Evolutionary conservation across 73 alveolate species (phyloP).

Genomic region (Uronychia setigera): DNA sequence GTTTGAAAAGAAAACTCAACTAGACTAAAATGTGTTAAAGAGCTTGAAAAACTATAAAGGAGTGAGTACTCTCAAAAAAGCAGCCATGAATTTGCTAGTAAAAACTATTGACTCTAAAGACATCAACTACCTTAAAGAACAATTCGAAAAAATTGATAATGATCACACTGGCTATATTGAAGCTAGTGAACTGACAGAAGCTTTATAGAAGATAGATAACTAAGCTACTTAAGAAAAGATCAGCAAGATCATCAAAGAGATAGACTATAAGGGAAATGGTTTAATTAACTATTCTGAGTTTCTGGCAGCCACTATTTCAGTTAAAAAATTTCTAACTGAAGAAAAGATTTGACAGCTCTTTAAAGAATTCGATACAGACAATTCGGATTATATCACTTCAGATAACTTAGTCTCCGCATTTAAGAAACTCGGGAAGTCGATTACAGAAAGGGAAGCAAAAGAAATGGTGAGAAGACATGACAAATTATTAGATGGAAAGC

Average conservation of each 20-base stretch:
- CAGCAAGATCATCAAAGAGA: constrained; percentile 56
- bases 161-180: constrained; percentile 92
- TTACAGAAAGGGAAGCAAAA: constrained; percentile 14
- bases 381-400: constrained; percentile 14
- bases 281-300: constrained; percentile 63
- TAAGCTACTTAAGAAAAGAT: constrained; percentile 70
- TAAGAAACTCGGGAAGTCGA: constrained; percentile 10
- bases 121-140: constrained; percentile 67
- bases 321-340: constrained; percentile 5
- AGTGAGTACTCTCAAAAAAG: constrained; percentile 62
- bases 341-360: constrained; percentile 29
- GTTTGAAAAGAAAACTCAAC: background rate
- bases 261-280: constrained; percentile 52
- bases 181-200: constrained; percentile 82
- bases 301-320: constrained; percentile 57
- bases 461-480: constrained; percentile 58
- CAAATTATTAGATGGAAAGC: constrained; percentile 58
- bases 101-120: constrained; percentile 65
- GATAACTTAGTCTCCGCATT: constrained; percentile 30
- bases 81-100: constrained; percentile 65
- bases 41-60: constrained; percentile 18
- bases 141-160: constrained; percentile 83
- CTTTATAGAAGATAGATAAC: background rate
- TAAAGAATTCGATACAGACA: constrained; percentile 40
- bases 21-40: background rate